Evolutionary conservation across 257 asterid genomes (phyloP).

Genomic region (Primulina huaijiensis): DNA sequence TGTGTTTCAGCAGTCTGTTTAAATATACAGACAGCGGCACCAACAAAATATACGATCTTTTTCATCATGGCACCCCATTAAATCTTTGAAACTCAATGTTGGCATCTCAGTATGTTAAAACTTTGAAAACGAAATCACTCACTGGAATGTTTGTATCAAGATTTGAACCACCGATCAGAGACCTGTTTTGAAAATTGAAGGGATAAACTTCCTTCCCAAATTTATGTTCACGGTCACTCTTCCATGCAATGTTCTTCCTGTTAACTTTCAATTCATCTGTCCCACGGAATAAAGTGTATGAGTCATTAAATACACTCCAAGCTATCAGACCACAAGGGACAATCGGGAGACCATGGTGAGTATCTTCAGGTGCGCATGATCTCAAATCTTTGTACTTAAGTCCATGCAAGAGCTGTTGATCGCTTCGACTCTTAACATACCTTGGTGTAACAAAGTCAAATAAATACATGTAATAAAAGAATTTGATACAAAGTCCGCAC

Average conservation of each 20-base stretch:
- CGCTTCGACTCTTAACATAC: constrained; percentile 75
- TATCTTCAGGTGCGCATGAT: constrained; percentile 64
- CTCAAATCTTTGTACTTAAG: constrained; percentile 39
- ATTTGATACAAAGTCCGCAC: neutral
- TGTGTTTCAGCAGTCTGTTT: no score
- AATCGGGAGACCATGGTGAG: constrained; percentile 51
- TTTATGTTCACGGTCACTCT: constrained; percentile 78
- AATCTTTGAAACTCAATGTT: constrained; percentile 5
- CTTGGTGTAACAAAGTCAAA: constrained; percentile 35
- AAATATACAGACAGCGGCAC: no score
- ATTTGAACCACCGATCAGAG: constrained; percentile 65
- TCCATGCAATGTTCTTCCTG: constrained; percentile 70
- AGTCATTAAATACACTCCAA: constrained; percentile 78
- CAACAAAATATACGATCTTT: no score
- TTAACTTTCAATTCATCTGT: constrained; percentile 46
- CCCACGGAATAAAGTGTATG: constrained; percentile 54
- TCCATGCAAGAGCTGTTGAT: constrained; percentile 61
- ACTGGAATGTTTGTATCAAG: constrained; percentile 65
- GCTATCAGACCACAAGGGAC: constrained; percentile 83
- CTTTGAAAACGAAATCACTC: constrained; percentile 31
- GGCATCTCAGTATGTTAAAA: constrained; percentile 14
- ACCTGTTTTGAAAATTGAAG: constrained; percentile 67
- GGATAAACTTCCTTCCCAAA: constrained; percentile 72
- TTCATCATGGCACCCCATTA: neutral
- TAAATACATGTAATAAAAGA: constrained; percentile 12